Evolutionary conservation across 2,329 filamentous ascomycete genomes (phyloP), one percentile per base, ranked within the genome.

Genomic region (Allantophomopsis lycopodina): DNA sequence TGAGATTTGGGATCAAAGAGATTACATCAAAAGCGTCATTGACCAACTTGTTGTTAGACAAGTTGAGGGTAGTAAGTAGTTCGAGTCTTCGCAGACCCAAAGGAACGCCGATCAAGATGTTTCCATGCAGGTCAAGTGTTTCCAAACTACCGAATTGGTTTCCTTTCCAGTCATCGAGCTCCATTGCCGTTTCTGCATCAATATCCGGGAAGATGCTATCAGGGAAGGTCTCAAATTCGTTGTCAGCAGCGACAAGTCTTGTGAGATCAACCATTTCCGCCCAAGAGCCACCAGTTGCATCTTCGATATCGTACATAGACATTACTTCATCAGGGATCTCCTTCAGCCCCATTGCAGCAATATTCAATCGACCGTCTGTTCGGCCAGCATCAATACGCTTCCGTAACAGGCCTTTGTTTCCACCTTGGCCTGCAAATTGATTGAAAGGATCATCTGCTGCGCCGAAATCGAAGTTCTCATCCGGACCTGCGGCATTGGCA

Each of bases 181-280:
- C 70, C 7, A 73, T 68, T 32, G 76, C 57, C 14, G 72, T 65
- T 32, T 70, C 60, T 8, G 68, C 63, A 30, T 68, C 65, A 15
- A 69, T 59, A 49, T 95, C 87, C 0, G 89, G 88, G 49, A 96
- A 95, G 14, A 87, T 65, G 2, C 66, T 63, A 14, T 91, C 83
- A 2, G 76, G 72, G 28, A 96, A 66, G 23, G 67, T 65, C 50
- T 84, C 76, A 36, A 98, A 60, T 52, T 94, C 84, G 52, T 98
- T 96, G 53, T 94, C 87, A 7, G 89, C 87, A 5, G 83, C 87
- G 46, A 91, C 75, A 37, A 96, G 77, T 44, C 82, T 77, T 1
- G 79, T 82, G 35, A 96, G 62, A 54, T 96, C 89, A 10, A 96
- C 85, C 43, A 83, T 81, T 58, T 96, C 89, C 2, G 87, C 87